Conservation (phyloP, 306 rosid species). For the Sechiopsis laciniata region DNA sequence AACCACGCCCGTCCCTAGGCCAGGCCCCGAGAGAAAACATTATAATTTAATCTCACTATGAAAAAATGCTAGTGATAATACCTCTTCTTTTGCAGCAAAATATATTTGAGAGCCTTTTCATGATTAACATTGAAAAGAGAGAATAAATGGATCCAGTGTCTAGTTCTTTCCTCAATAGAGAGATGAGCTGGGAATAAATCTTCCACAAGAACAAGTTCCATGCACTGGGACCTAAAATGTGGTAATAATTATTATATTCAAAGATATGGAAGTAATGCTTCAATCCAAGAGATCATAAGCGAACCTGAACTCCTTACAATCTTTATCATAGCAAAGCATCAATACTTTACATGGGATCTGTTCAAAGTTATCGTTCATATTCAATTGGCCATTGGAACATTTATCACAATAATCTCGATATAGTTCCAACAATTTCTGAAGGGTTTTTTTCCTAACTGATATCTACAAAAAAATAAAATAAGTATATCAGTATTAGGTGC, state of each 20-base stretch:
- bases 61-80: slow-evolving; percentile 27
- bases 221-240: slow-evolving; percentile 56
- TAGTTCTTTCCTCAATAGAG: slow-evolving; percentile 60
- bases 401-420: slow-evolving; percentile 67
- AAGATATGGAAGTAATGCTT: slow-evolving; percentile 18
- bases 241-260: slow-evolving; percentile 21
- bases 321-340: slow-evolving; percentile 44
- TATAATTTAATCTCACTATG: background rate
- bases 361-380: slow-evolving; percentile 53
- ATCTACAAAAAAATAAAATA: slow-evolving; percentile 36
- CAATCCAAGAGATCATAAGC: slow-evolving; percentile 29
- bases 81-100: slow-evolving; percentile 84
- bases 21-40: background rate
- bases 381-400: slow-evolving; percentile 59
- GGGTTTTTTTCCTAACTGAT: slow-evolving; percentile 65
- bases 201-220: slow-evolving; percentile 70
- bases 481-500: background rate
- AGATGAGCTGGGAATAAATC: slow-evolving; percentile 62
- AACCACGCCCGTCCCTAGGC: too few species aligned
- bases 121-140: slow-evolving; percentile 65
- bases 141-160: slow-evolving; percentile 82
- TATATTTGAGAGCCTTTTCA: slow-evolving; percentile 47
- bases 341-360: slow-evolving; percentile 74
- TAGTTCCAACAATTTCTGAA: slow-evolving; percentile 64
- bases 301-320: slow-evolving; percentile 67